Evolutionary conservation across 305 asterid species (phyloP).

Genomic region (Rubia balearica): DNA sequence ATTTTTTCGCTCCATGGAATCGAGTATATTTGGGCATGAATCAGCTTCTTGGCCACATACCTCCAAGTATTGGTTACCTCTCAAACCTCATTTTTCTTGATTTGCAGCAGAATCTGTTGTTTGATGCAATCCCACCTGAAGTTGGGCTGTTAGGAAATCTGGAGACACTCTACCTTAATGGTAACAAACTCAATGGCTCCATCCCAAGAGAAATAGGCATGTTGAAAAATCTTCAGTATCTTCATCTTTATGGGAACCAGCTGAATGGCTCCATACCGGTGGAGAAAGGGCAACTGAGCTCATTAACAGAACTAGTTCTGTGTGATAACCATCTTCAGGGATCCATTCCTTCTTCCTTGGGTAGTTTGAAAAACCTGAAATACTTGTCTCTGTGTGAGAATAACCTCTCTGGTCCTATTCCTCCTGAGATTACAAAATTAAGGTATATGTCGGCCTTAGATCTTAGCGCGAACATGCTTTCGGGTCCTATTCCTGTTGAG

Average conservation of each 20-base stretch:
- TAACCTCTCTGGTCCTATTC: slow-evolving; percentile 28
- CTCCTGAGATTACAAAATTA: neutral
- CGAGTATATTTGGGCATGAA: slow-evolving; percentile 6
- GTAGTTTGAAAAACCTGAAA: slow-evolving; percentile 17
- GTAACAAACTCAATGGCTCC: slow-evolving; percentile 13
- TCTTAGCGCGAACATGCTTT: neutral
- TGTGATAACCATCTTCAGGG: slow-evolving; percentile 15
- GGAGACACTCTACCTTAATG: slow-evolving; percentile 11
- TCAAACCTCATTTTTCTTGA: slow-evolving; percentile 13
- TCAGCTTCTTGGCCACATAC: slow-evolving; percentile 15
- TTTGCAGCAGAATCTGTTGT: slow-evolving; percentile 8
- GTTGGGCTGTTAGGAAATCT: slow-evolving; percentile 21
- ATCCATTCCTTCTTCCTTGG: slow-evolving; percentile 23
- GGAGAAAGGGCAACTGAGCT: slow-evolving; percentile 17
- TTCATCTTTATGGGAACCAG: neutral
- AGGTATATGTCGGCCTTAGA: neutral
- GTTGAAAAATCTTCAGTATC: neutral
- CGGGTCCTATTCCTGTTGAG: neutral
- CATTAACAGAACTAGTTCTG: slow-evolving; percentile 12
- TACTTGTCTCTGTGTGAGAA: slow-evolving; percentile 26
- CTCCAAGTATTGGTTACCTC: slow-evolving; percentile 19
- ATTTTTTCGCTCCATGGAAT: slow-evolving; percentile 18
- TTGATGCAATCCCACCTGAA: slow-evolving; percentile 21
- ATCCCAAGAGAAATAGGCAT: neutral
- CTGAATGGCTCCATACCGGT: neutral